Base-by-base conservation (phyloP, 805 yeast genomes). In the Blastobotrys parvus region DNA sequence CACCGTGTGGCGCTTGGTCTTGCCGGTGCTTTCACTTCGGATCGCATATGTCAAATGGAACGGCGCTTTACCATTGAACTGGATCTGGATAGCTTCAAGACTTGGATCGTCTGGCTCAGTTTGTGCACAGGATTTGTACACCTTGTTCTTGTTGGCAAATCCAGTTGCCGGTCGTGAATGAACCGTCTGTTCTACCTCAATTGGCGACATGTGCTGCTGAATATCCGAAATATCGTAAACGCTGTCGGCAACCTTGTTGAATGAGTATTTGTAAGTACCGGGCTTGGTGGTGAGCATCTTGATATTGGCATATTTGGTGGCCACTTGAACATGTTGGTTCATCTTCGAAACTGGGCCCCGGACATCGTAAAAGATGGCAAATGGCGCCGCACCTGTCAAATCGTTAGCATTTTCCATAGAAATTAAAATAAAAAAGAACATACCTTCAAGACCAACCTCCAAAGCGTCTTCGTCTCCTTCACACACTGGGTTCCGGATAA, bases 231-330 rank as follows among this genome's bases (percentile, higher is more conserved):
- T 67, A 62, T 85, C 49, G 46, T 63, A 89, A 19, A 76, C 62
- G 0, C 77, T 63, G 58, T 89, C 97, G 48, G 72, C 78, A 1
- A 89, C 65, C 2, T 75, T 77, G 23, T 65, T 73, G 54, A 89
- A 75, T 5, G 59, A 60, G 52, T 84, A 82, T 38, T 68, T 70
- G 58, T 81, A 82, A 13, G 61, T 65, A 2, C 97, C 97, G 42
- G 74, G 56, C 35, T 51, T 54, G n/a, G 48, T 33, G 20, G 73
- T 64, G 11, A 65, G 64, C 45, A 76, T 52, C 46, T 65, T 68
- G 17, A 76, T 55, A 3, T 72, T 67, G 1, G 77, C 76, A 53
- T 64, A 68, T 53, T 68, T 72, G 18, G 77, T 73, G 1, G 77
- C 70, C 4, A 78, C 74, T 40, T 76, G 77, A 20, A 74, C 53